Percentiles rank a stretch among this genome's conserved stretches.
These are phyloP conservation scores for Teunomyces pallodes DNA, from an alignment of 805 yeast species.

Conservation along the genomic window DNA sequence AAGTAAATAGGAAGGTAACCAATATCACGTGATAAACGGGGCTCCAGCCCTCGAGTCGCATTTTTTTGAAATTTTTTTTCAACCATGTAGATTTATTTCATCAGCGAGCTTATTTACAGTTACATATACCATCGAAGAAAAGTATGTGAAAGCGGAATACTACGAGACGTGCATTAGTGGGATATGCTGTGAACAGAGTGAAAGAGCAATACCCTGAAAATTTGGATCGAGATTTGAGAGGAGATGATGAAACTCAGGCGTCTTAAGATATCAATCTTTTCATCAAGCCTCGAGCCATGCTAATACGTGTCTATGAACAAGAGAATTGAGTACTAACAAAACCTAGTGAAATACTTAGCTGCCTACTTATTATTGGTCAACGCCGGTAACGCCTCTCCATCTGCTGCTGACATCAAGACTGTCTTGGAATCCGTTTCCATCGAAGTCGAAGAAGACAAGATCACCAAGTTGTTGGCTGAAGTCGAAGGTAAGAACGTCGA, in stretches of 20 bases:
- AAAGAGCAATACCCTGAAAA: not conserved
- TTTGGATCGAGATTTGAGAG: not conserved
- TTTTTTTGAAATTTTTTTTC: constrained; percentile 1
- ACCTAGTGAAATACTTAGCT: constrained; percentile 44
- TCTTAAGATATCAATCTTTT: not conserved
- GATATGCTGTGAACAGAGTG: not conserved
- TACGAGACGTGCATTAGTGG: not conserved
- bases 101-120: constrained; percentile 4
- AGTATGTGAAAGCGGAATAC: constrained; percentile 1
- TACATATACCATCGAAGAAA: constrained; percentile 3
- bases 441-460: constrained; percentile 34
- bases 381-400: constrained; percentile 46
- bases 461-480: constrained; percentile 33
- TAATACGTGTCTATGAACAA: not conserved
- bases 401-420: constrained; percentile 40
- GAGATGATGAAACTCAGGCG: too few relatives aligned
- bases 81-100: constrained; percentile 1
- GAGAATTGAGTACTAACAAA: constrained; percentile 20
- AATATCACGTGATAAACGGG: not conserved
- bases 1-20: too few relatives aligned
- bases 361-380: constrained; percentile 47
- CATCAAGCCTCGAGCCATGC: not conserved
- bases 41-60: constrained; percentile 2
- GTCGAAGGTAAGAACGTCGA: constrained; percentile 35
- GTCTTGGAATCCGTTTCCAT: constrained; percentile 41